Evolutionary conservation across 148 eudicot genomes (phyloP), one percentile per base, ranked within the genome.

Genomic region (Dysphania ambrosioides): DNA sequence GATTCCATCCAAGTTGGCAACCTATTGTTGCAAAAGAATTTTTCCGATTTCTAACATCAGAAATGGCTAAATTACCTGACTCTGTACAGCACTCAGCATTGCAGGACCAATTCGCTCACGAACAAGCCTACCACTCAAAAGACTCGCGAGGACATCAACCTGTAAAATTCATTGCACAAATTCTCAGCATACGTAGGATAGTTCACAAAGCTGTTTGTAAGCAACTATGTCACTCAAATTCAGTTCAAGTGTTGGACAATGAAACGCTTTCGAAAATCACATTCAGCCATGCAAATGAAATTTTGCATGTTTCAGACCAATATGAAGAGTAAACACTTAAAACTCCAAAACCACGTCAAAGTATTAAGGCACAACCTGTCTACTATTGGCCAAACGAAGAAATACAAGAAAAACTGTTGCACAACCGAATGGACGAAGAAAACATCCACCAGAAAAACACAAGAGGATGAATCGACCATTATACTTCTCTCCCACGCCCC

Each of bases 91-190:
- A 87, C 97, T 92, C 40, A 95, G 72, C 98, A 95, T 95, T 31
- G 98, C 98, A 4, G 98, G 98, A 65, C 97, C 98, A 63, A 95
- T 95, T 51, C 96, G 86, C 71, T 95, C 99, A 12, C 99, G 92
- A 10, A 95, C 99, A 75, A 95, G 93, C 77, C 99, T 90, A 72
- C 99, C 99, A 73, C 93, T 95, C 70, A 95, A 79, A 16, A 95
- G 91, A 84, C 97, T 95, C 8, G 85, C 92, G 80, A 95, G 85
- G 23, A 95, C 99, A 88, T 95, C 99, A 84, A 95, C 89, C 98
- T 95, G 85, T 29, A 79, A 67, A 71, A 67, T 76, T 26, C 63
- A 58, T n/a, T 23, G 66, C 51, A 81, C 58, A 49, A 61, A 2
- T 38, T 38, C 41, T 71, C 56, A 78, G 42, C 32, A 64, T 0